Evolutionary conservation across 495 filamentous ascomycete species (phyloP).

Genomic region (Trichoderma asperelloides): DNA sequence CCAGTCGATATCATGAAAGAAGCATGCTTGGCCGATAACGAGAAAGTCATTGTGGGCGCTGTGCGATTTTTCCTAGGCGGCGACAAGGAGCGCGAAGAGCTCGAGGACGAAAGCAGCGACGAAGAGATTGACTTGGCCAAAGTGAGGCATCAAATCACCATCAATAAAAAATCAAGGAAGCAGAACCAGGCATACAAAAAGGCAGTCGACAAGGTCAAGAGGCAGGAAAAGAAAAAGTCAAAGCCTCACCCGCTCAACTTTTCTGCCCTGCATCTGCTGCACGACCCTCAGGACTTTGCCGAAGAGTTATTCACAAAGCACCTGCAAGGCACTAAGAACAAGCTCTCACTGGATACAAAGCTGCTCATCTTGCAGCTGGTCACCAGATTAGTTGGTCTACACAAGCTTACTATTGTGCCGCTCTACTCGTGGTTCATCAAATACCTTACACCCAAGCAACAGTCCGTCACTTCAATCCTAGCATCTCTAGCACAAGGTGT

Average conservation of each 20-base stretch:
- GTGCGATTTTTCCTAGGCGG: conserved; percentile 93
- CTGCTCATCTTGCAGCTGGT: conserved; percentile 81
- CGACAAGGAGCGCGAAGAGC: conserved; percentile 87
- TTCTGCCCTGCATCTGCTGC: conserved; percentile 84
- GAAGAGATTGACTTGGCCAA: conserved; percentile 70
- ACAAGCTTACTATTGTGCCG: conserved; percentile 59
- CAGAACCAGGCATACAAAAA: conserved; percentile 67
- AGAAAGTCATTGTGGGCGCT: conserved; percentile 80
- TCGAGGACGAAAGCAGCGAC: conserved; percentile 81
- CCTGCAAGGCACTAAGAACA: conserved; percentile 75
- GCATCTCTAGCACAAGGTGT: conserved; percentile 87
- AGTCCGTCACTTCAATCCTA: conserved; percentile 87
- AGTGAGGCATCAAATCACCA: conserved; percentile 71
- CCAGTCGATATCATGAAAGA: conserved; percentile 94
- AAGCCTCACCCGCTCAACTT: conserved; percentile 86
- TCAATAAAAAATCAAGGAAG: conserved; percentile 96
- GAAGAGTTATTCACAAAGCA: conserved; percentile 88
- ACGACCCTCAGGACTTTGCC: conserved; percentile 92
- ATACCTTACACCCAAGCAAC: conserved; percentile 86
- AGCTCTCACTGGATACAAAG: conserved; percentile 84
- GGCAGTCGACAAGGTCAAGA: conserved; percentile 63
- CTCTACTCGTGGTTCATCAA: conserved; percentile 75
- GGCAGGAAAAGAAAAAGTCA: conserved; percentile 79
- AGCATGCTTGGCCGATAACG: conserved; percentile 69
- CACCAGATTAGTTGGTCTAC: conserved; percentile 81